These are phyloP conservation scores for Anthracocystis setariae DNA, from an alignment of 1,284 basidiomycete genomes.

Conservation along the genomic window DNA sequence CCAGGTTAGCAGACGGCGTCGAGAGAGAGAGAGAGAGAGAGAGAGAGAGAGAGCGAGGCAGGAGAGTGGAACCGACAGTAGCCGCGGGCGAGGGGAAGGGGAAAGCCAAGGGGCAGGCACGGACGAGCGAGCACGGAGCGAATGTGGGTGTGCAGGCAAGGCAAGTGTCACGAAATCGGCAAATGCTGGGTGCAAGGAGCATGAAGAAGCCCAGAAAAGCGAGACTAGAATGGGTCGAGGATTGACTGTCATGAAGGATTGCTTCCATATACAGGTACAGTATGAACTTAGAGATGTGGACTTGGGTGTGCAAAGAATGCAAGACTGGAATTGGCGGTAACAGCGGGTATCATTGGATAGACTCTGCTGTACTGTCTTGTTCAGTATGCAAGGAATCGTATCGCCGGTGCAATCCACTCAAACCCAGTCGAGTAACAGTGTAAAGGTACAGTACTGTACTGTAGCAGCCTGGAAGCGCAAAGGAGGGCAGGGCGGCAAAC, in stretches of 20 bases:
- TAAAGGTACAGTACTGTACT: too few relatives aligned
- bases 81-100: background rate
- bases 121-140: background rate
- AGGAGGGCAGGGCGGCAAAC: constrained; percentile 1
- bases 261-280: background rate
- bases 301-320: too few relatives aligned
- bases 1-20: background rate
- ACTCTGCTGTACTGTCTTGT: too few relatives aligned
- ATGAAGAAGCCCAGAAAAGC: constrained; percentile 1
- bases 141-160: constrained; percentile 6
- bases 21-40: background rate
- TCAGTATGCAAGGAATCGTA: too few relatives aligned
- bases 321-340: too few relatives aligned
- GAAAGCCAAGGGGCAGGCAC: constrained; percentile 3
- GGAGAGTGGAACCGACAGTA: too few relatives aligned
- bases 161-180: too few relatives aligned
- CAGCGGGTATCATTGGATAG: too few relatives aligned
- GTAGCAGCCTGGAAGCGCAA: background rate
- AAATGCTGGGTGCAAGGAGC: constrained; percentile 12
- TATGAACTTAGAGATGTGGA: too few relatives aligned
- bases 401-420: too few relatives aligned
- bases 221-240: background rate
- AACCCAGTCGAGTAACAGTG: too few relatives aligned
- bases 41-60: background rate
- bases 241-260: background rate